A percentile compares a stretch with the other conserved stretches of the same genome.
These are phyloP conservation scores for Podaxis sp. DNA, from an alignment of 768 basidiomycete species.

Conservation along the genomic window DNA sequence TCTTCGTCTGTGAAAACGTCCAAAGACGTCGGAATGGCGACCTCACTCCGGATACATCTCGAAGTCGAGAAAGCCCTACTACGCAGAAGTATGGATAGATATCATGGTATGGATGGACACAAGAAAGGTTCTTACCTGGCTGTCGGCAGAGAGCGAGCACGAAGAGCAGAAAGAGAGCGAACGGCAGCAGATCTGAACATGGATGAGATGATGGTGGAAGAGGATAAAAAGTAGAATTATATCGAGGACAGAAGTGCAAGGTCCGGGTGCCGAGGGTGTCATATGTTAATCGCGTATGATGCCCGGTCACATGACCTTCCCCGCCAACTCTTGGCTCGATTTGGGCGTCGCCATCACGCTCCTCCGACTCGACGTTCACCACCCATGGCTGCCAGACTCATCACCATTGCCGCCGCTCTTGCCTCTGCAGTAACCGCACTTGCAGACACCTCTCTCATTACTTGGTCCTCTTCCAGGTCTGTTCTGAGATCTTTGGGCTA, in stretches of 20 bases:
- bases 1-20: constrained; percentile 93
- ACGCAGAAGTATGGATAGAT: neutral
- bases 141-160: constrained; percentile 6
- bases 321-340: constrained; percentile 4
- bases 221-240: neutral
- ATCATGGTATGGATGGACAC: neutral
- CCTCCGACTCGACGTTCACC: constrained; percentile 15
- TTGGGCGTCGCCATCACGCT: constrained; percentile 12
- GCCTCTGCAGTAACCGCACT: constrained; percentile 52
- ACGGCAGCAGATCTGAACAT: constrained; percentile 25
- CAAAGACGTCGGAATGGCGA: constrained; percentile 50
- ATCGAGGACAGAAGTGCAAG: neutral
- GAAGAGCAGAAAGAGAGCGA: constrained; percentile 20
- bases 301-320: constrained; percentile 23
- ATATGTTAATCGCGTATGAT: constrained; percentile 20
- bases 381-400: constrained; percentile 40
- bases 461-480: constrained; percentile 73
- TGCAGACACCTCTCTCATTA: constrained; percentile 60
- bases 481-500: neutral
- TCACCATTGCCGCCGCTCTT: constrained; percentile 43
- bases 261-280: neutral
- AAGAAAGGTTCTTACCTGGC: constrained; percentile 8
- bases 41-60: constrained; percentile 27
- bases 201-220: constrained; percentile 8
- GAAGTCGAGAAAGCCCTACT: constrained; percentile 39